Base-by-base conservation (phyloP, 371 early-diverging fungal genomes). In the Funneliformis caledonium region DNA sequence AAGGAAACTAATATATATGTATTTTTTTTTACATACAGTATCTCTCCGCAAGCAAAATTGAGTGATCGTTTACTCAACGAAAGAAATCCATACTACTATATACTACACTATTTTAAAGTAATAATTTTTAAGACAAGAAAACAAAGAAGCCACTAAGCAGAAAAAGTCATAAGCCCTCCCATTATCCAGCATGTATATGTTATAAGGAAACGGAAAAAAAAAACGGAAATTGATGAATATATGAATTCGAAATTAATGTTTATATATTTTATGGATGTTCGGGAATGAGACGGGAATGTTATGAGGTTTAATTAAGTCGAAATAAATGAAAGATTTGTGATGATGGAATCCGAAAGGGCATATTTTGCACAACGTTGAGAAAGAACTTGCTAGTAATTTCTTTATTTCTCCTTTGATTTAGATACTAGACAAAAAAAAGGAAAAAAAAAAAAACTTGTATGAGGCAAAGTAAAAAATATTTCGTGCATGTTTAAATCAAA, bases 191-290 rank as follows among this genome's bases (percentile, higher is more conserved):
- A 37, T 26, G 26, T 26, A 26, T 26, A 26, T 0, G 26, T 26
- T 26, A 26, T 50, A 52, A 16, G 16, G 56, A 52, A 16, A 16
- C 56, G 56, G 19, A 52, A 52, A 50, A 52, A 52, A 52, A 16
- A 16, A 64, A 31, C 64, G 64, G 31, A 22, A 64, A 31, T 64
- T 31, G 37, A 31, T 12, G 64, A 19, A 52, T 14, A 52, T 52
- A 52, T 52, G 56, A 52, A 19, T 64, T 64, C 64, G 64, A 64
- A 33, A 64, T 64, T 64, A 64, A 64, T 64, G 64, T 64, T 64
- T 64, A 33, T 64, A 61, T 22, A 64, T 31, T 64, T 64, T 11
- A 33, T 37, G 1, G 33, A 31, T 33, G 1, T 22, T 61, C 19
- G n/a, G 12, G 31, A 64, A 26, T 16, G 19, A n/a, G 12, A 31